Percentiles rank a stretch among this genome's conserved stretches.
These are phyloP conservation scores for Aureobasidium subglaciale DNA, from an alignment of 2,329 filamentous ascomycete genomes.

Conservation along the genomic window DNA sequence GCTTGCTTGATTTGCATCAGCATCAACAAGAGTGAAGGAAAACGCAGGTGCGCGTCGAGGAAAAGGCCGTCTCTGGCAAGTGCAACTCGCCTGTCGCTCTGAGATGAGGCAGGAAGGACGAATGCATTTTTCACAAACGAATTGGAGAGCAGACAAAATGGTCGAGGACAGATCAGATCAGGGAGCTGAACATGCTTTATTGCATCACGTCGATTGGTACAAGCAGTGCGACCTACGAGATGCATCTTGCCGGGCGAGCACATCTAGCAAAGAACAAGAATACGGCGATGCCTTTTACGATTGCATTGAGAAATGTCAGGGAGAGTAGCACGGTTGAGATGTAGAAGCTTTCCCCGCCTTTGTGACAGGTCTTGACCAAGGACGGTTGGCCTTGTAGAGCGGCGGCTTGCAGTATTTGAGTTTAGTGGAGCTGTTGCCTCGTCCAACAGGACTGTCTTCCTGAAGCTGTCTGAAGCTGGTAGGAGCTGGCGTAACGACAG, in stretches of 20 bases:
- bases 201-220: neutral
- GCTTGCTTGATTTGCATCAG: neutral
- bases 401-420: constrained; percentile 4
- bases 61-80: neutral
- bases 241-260: neutral
- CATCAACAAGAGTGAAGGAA: neutral
- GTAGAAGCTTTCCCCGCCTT: constrained; percentile 6
- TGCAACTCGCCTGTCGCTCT: constrained; percentile 1
- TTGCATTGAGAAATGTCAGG: neutral
- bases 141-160: neutral
- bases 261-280: neutral
- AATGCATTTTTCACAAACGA: constrained; percentile 3
- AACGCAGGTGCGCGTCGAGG: neutral
- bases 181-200: neutral
- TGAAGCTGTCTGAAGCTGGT: no score
- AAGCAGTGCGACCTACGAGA: constrained; percentile 6
- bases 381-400: neutral
- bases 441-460: neutral
- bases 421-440: neutral
- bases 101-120: neutral
- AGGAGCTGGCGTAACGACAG: no score
- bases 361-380: neutral
- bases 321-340: constrained; percentile 13
- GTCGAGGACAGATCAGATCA: neutral
- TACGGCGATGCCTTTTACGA: neutral